phyloP scores from a whole-genome alignment of 2,329 filamentous ascomycete genomes.

The Talaromyces amestolkiae region DNA sequence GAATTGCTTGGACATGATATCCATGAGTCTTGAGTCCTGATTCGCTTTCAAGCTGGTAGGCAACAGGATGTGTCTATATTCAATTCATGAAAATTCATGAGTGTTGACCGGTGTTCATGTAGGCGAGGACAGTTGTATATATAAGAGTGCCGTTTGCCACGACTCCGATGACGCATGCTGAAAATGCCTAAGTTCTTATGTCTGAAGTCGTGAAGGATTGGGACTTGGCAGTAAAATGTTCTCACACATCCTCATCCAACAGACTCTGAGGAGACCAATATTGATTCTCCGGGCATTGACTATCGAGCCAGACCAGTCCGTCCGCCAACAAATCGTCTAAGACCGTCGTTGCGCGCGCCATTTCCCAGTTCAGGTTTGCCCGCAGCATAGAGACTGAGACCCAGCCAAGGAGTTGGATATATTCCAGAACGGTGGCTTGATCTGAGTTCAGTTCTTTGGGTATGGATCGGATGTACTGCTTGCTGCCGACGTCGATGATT shows the following conservation, averaged over 20 bases:
- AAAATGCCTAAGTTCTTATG: neutral
- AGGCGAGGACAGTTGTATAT: neutral
- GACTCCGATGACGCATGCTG: neutral
- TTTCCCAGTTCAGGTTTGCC: constrained; percentile 81
- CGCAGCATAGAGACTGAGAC: constrained; percentile 87
- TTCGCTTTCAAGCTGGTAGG: neutral
- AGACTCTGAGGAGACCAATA: constrained; percentile 69
- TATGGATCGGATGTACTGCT: constrained; percentile 84
- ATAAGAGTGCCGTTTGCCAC: neutral
- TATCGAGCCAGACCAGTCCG: constrained; percentile 91
- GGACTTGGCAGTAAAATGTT: too few species aligned
- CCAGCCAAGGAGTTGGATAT: constrained; percentile 83
- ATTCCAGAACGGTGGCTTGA: constrained; percentile 88
- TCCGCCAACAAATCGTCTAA: constrained; percentile 86
- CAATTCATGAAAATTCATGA: neutral
- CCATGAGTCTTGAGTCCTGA: neutral
- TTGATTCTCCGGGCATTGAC: constrained; percentile 79
- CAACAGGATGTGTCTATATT: neutral
- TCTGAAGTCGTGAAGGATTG: neutral
- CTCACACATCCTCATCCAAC: constrained; percentile 41
- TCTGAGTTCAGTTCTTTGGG: constrained; percentile 94
- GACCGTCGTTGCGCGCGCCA: constrained; percentile 79
- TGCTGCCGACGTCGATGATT: constrained; percentile 77
- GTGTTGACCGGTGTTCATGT: neutral
- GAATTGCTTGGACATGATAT: neutral